Percentiles rank a stretch among this genome's conserved stretches.
phyloP scores from a whole-genome alignment of 2,329 filamentous ascomycete species.

The Rhynchosporium graminicola region DNA sequence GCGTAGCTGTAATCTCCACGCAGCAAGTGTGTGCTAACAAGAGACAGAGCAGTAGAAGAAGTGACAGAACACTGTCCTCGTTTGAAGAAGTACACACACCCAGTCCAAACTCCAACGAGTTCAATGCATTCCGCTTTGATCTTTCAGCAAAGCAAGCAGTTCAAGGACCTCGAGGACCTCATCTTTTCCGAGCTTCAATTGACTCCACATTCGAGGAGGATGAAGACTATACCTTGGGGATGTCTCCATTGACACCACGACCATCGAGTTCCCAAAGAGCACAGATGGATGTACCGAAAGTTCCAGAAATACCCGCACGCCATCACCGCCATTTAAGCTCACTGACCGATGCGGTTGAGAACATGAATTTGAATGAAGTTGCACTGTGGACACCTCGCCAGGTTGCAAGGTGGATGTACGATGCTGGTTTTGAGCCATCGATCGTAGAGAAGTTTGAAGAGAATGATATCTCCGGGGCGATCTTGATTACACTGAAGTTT shows the following conservation, averaged over 20 bases:
- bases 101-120: slow-evolving; percentile 58
- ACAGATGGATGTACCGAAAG: slow-evolving; percentile 28
- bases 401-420: slow-evolving; percentile 84
- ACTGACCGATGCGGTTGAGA: slow-evolving; percentile 56
- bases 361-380: slow-evolving; percentile 61
- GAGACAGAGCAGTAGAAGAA: slow-evolving; percentile 65
- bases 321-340: slow-evolving; percentile 50
- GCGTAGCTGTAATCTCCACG: slow-evolving; percentile 42
- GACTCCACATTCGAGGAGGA: slow-evolving; percentile 54
- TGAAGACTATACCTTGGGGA: slow-evolving; percentile 57
- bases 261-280: slow-evolving; percentile 43
- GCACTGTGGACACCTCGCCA: slow-evolving; percentile 71
- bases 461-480: slow-evolving; percentile 88
- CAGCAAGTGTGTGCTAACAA: slow-evolving; percentile 26
- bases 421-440: slow-evolving; percentile 74
- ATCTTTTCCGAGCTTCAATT: slow-evolving; percentile 76
- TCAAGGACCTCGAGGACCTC: slow-evolving; percentile 80
- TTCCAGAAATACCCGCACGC: slow-evolving; percentile 33
- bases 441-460: slow-evolving; percentile 83
- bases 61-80: slow-evolving; percentile 83
- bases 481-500: slow-evolving; percentile 88
- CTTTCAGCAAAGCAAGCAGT: slow-evolving; percentile 62
- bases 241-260: slow-evolving; percentile 76
- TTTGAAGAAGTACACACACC: slow-evolving; percentile 84
- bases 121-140: slow-evolving; percentile 62